Conservation (phyloP, 441 rosid genomes). For the Geranium incanum region DNA sequence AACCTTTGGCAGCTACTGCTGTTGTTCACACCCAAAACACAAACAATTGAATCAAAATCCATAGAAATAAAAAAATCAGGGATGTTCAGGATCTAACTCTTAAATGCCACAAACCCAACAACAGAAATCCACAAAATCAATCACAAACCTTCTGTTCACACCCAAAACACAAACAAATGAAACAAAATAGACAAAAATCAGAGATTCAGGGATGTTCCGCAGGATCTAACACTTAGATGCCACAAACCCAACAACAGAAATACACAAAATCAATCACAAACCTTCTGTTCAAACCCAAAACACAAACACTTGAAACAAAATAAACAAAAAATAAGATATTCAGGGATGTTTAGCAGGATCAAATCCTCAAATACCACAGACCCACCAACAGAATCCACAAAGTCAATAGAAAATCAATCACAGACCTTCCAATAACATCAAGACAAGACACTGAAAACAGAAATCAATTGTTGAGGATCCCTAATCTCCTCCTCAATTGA, state of each 20-base stretch:
- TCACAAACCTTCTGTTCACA: background rate
- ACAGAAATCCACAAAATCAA: background rate
- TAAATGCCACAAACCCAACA: background rate
- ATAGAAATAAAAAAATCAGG: background rate
- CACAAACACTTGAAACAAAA: no score
- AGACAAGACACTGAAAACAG: background rate
- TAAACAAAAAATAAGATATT: no score
- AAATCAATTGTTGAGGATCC: background rate
- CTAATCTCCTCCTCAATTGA: background rate
- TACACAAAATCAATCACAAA: background rate
- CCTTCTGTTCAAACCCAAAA: no score
- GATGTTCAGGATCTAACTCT: background rate
- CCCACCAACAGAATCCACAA: no score
- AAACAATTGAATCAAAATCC: background rate
- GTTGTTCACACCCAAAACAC: background rate
- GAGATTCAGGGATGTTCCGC: no score
- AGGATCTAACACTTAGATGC: no score
- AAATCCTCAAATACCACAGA: no score
- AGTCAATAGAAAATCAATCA: no score
- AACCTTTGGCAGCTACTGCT: background rate
- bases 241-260: background rate
- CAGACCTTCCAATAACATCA: no score
- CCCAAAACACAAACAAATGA: background rate
- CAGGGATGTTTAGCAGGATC: no score
- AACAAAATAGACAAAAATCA: no score